Percentiles rank a stretch among this genome's conserved stretches.
Evolutionary conservation across 345 rosid species (phyloP).

Genomic region (Hibiscus syriacus): DNA sequence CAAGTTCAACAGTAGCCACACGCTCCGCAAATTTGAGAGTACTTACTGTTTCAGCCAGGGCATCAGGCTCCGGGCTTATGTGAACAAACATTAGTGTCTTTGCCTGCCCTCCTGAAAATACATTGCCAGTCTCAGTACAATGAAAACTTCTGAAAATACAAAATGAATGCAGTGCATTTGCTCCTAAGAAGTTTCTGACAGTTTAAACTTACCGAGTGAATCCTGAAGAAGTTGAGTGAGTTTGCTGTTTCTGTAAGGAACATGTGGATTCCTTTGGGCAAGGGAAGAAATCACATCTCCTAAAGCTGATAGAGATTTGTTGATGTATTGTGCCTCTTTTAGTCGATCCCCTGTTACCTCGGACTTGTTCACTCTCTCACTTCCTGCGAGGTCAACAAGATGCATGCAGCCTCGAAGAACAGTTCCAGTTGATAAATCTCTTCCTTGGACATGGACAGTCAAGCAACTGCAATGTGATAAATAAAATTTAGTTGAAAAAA

Average conservation of each 20-base stretch:
- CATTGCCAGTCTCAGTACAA: slow-evolving; percentile 11
- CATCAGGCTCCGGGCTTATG: slow-evolving; percentile 87
- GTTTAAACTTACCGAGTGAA: slow-evolving; percentile 61
- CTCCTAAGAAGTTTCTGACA: not conserved
- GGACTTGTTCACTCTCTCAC: slow-evolving; percentile 26
- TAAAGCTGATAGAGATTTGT: slow-evolving; percentile 3
- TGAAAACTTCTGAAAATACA: not conserved
- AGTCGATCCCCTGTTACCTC: not conserved
- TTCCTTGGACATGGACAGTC: slow-evolving; percentile 96
- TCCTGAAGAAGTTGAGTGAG: slow-evolving; percentile 96
- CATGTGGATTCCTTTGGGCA: slow-evolving; percentile 71
- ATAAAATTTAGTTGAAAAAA: not conserved
- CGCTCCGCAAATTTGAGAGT: slow-evolving; percentile 97
- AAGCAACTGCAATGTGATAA: slow-evolving; percentile 61
- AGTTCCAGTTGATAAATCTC: slow-evolving; percentile 71
- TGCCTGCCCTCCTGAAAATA: slow-evolving; percentile 85
- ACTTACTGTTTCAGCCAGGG: slow-evolving; percentile 83
- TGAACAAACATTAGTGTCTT: slow-evolving; percentile 98
- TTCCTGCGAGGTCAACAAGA: slow-evolving; percentile 96
- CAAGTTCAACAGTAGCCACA: slow-evolving; percentile 91
- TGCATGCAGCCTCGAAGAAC: slow-evolving; percentile 89
- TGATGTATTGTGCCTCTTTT: not conserved
- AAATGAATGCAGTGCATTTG: not conserved
- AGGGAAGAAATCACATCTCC: slow-evolving; percentile 87
- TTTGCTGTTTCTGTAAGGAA: slow-evolving; percentile 48